Conservation (phyloP, 1,284 basidiomycete genomes). For the Microbotryum silenes-acaulis region DNA sequence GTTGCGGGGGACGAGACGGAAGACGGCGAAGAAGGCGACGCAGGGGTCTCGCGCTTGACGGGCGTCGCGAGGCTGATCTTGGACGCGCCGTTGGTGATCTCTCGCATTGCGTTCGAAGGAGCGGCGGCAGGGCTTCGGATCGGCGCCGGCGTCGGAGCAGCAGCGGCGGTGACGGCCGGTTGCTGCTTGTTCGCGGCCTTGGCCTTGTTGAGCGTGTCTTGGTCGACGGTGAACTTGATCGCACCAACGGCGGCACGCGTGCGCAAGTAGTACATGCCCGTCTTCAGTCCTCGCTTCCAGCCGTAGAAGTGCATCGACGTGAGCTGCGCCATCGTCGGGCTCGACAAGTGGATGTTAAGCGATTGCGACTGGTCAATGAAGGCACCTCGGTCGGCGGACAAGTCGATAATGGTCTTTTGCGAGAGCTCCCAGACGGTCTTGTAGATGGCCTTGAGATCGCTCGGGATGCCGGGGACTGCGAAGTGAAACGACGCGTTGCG, state of each 20-base stretch:
- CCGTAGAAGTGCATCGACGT: conserved; percentile 99
- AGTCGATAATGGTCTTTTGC: conserved; percentile 96
- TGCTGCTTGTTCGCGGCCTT: conserved; percentile 42
- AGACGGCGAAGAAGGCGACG: neutral
- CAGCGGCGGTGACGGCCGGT: conserved; percentile 17
- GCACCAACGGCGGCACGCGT: conserved; percentile 91
- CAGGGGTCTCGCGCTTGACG: conserved; percentile 9
- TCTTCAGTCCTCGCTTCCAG: conserved; percentile 99
- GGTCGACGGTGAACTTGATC: conserved; percentile 94
- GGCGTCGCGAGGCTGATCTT: neutral
- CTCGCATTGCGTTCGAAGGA: conserved; percentile 16
- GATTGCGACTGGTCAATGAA: conserved; percentile 84
- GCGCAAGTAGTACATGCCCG: conserved; percentile 89
- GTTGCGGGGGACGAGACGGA: neutral
- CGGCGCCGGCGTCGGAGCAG: conserved; percentile 2
- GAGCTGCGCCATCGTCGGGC: conserved; percentile 86
- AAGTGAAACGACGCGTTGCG: neutral
- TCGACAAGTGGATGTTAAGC: conserved; percentile 86
- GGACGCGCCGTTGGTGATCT: conserved; percentile 29
- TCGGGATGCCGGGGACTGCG: conserved; percentile 59
- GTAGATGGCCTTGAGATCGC: conserved; percentile 89
- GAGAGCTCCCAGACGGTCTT: conserved; percentile 99
- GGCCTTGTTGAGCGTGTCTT: conserved; percentile 49
- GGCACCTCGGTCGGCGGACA: conserved; percentile 95
- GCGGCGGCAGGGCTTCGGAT: neutral